A percentile compares a stretch with the other conserved stretches of the same genome.
These are phyloP conservation scores for Neurospora intermedia DNA, from an alignment of 495 filamentous ascomycete genomes.

Conservation along the genomic window DNA sequence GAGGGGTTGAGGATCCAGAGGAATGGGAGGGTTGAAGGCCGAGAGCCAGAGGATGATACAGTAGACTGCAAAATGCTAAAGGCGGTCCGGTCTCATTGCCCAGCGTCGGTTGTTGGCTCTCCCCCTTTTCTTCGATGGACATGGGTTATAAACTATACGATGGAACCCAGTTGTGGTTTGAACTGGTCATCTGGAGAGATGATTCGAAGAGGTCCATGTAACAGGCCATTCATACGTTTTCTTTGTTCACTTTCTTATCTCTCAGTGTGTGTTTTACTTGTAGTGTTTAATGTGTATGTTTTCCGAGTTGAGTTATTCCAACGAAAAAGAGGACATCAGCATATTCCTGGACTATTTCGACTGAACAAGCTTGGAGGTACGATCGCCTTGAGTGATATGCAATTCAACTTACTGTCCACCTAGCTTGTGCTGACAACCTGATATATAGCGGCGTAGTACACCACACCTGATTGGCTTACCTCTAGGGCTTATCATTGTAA, in stretches of 20 bases:
- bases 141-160: not conserved
- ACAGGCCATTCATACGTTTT: not conserved
- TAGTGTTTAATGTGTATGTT: not conserved
- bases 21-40: too few species aligned
- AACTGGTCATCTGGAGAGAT: too few species aligned
- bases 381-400: too few species aligned
- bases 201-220: too few species aligned
- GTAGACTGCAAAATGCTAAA: not conserved
- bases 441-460: too few species aligned
- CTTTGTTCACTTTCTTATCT: not conserved
- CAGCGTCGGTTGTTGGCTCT: not conserved
- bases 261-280: not conserved
- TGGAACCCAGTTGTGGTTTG: not conserved
- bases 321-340: not conserved
- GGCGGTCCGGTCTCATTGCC: not conserved
- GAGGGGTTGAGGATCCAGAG: not conserved
- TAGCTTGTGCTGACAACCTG: too few species aligned
- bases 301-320: not conserved
- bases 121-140: not conserved
- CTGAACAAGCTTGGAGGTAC: too few species aligned
- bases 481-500: too few species aligned
- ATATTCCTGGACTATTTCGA: too few species aligned
- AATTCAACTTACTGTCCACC: too few species aligned
- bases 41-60: not conserved
- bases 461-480: too few species aligned